Base-by-base conservation (phyloP, 2,329 filamentous ascomycete genomes). In the Hypoxylon sp. region DNA sequence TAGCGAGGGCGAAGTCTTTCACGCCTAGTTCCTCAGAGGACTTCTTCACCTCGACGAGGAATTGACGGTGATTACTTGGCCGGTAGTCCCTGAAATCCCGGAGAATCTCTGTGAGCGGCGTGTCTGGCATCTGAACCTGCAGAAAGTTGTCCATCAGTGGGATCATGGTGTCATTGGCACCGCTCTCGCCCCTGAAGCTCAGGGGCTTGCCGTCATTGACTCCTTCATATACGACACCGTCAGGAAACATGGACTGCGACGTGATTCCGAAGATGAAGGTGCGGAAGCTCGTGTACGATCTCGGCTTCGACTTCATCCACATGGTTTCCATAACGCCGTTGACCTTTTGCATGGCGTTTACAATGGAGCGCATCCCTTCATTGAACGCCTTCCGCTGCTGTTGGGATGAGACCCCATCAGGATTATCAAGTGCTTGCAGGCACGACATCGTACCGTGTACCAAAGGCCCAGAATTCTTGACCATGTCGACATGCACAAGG, bases 201-300 rank as follows among this genome's bases (percentile, higher is more conserved):
- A 93, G 82, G 3, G 92, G 91, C 77, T 92, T 78, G 66, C 80
- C 80, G 65, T 91, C 89, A 71, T 90, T 90, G 67, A 95, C 87
- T 7, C 93, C 94, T 78, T 97, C 91, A 79, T 98, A 98, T 50
- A 97, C 81, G 6, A 98, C 95, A 7, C 95, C 95, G 69, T 94
- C 84, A 7, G 94, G 94, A 80, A 98, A 98, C 94, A 98, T 97
- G 75, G 89, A 91, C 81, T 98, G 94, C 51, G 89, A 91, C 1
- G 93, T 97, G 80, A 98, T 97, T 74, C 95, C 95, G 77, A 97
- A 97, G 82, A 98, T 98, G 84, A 98, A 98, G 10, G 95, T 97
- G 43, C 94, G 91, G 87, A 97, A 98, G 73, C 88, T 91, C 65
- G 92, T 93, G 82, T 98, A 98, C 72, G 93, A 89, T 17, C 87